Conservation (phyloP, 2,329 filamentous ascomycete genomes). For the Neurospora sp. region DNA sequence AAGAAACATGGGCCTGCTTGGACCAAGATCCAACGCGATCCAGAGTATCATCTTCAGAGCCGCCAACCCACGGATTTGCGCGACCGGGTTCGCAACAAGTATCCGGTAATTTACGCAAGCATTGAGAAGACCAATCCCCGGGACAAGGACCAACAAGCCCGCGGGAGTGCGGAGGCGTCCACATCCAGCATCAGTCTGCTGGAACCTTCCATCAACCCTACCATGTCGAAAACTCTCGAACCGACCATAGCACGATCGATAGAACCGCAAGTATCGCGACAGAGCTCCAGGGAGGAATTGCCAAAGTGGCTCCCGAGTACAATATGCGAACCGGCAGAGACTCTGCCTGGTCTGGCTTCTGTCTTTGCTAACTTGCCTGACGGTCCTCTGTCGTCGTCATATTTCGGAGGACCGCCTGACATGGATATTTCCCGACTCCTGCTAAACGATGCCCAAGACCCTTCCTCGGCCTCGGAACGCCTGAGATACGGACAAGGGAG, state of each 20-base stretch:
- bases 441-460: conserved; percentile 38
- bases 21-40: conserved; percentile 55
- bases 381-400: conserved; percentile 24
- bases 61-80: conserved; percentile 53
- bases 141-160: conserved; percentile 22
- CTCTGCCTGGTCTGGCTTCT: conserved; percentile 24
- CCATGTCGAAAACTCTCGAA: conserved; percentile 36
- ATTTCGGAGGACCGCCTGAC: conserved; percentile 37
- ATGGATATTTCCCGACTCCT: conserved; percentile 54
- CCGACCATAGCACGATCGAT: conserved; percentile 28
- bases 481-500: background rate
- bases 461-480: background rate
- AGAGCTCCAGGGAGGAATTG: conserved; percentile 37
- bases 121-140: conserved; percentile 46
- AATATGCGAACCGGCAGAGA: conserved; percentile 24
- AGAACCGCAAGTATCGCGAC: conserved; percentile 30
- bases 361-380: conserved; percentile 34
- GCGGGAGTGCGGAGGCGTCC: conserved; percentile 22
- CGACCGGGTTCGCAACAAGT: conserved; percentile 55
- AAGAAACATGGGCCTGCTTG: conserved; percentile 51
- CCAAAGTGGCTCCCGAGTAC: conserved; percentile 29
- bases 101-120: conserved; percentile 45
- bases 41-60: conserved; percentile 44
- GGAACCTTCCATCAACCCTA: conserved; percentile 42
- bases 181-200: conserved; percentile 30